Conservation (phyloP, 495 filamentous ascomycete genomes). For the Aspergillus bridgeri region DNA sequence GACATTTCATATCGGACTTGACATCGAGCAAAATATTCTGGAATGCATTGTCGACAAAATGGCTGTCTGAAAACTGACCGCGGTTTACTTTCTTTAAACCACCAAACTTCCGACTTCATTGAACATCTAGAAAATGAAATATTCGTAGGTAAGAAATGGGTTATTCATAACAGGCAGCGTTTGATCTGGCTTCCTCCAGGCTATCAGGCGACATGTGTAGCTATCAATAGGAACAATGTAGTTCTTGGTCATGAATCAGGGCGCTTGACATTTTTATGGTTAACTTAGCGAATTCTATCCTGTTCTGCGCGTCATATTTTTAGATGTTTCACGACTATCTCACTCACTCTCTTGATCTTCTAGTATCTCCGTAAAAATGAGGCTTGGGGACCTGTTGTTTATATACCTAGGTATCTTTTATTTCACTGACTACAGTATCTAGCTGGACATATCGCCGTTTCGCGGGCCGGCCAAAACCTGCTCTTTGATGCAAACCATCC, state of each 20-base stretch:
- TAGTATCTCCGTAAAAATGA: too few species aligned
- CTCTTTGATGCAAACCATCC: constrained; percentile 1
- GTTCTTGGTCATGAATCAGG: constrained; percentile 4
- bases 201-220: neutral
- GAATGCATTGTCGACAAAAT: too few species aligned
- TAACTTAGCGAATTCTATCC: too few species aligned
- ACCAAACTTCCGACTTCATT: too few species aligned
- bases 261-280: neutral
- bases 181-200: constrained; percentile 7
- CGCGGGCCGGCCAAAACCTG: neutral
- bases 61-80: too few species aligned
- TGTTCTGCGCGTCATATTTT: too few species aligned
- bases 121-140: constrained; percentile 1
- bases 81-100: too few species aligned
- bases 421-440: neutral
- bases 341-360: too few species aligned
- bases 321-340: too few species aligned
- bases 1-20: too few species aligned
- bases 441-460: neutral
- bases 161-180: constrained; percentile 2
- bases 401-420: neutral
- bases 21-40: too few species aligned
- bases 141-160: constrained; percentile 2
- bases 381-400: too few species aligned
- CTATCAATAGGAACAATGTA: constrained; percentile 2